Percentiles rank a stretch among this genome's conserved stretches.
Conservation (phyloP, 352 stramenopile species). For the Ophiocytium majus region DNA sequence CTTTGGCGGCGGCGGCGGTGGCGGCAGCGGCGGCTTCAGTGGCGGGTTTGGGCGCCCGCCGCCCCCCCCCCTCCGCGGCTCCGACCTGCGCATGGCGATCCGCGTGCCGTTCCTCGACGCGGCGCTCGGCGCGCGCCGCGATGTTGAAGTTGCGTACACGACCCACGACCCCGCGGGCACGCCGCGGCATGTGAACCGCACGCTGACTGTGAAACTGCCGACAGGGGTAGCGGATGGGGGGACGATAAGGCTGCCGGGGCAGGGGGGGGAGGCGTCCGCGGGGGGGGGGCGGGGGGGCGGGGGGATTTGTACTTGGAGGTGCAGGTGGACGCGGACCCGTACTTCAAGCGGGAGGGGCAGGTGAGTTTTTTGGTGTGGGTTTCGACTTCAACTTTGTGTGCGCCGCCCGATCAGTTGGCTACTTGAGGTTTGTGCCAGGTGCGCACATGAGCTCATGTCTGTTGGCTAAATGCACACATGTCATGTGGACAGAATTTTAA, state of each 20-base stretch:
- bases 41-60: background rate
- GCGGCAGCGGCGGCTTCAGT: background rate
- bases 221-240: slow-evolving; percentile 40
- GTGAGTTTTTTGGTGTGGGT: too few relatives aligned
- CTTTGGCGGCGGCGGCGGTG: too few relatives aligned
- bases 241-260: slow-evolving; percentile 30
- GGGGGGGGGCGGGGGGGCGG: background rate
- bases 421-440: too few relatives aligned
- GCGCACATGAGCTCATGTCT: background rate
- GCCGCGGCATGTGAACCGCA: slow-evolving; percentile 21
- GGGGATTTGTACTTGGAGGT: slow-evolving; percentile 52
- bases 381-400: too few relatives aligned
- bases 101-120: slow-evolving; percentile 21
- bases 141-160: background rate
- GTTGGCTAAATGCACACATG: too few relatives aligned
- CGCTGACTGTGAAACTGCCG: slow-evolving; percentile 25
- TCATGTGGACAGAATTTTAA: background rate
- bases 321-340: slow-evolving; percentile 43
- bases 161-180: background rate
- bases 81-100: slow-evolving; percentile 43
- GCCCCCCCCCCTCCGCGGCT: slow-evolving; percentile 15
- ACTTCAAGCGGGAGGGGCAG: slow-evolving; percentile 49
- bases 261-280: slow-evolving; percentile 33
- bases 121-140: background rate
- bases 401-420: too few relatives aligned